phyloP scores from a whole-genome alignment of 306 rosid genomes.

The Prunus mume region DNA sequence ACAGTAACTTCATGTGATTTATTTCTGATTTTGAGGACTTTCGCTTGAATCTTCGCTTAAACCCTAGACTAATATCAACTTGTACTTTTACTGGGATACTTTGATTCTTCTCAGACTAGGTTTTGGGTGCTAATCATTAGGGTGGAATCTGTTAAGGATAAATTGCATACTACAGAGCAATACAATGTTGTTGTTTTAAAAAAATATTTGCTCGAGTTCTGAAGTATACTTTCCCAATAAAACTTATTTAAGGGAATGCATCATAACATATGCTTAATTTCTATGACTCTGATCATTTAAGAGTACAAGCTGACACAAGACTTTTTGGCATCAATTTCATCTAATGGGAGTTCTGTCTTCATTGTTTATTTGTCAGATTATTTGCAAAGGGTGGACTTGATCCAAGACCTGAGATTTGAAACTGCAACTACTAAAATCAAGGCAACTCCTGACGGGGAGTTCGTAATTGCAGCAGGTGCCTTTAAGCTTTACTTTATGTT shows the following conservation, averaged over 20 bases:
- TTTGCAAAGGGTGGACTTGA: slow-evolving; percentile 56
- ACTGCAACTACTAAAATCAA: slow-evolving; percentile 84
- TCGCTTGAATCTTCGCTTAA: background rate
- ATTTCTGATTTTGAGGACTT: background rate
- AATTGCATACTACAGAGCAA: background rate
- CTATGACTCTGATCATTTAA: background rate
- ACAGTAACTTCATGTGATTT: background rate
- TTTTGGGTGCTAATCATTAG: background rate
- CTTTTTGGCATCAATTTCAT: background rate
- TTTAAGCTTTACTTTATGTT: background rate
- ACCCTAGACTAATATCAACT: background rate
- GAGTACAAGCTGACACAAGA: background rate
- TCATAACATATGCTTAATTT: background rate
- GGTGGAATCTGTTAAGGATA: background rate
- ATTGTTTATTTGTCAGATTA: slow-evolving; percentile 46
- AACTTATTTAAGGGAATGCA: background rate
- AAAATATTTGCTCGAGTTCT: background rate
- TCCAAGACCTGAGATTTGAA: slow-evolving; percentile 77
- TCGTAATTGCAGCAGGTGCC: slow-evolving; percentile 77
- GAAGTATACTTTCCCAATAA: background rate
- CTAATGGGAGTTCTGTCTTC: background rate
- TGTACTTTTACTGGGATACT: background rate
- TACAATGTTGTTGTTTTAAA: background rate
- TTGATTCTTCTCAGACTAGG: background rate
- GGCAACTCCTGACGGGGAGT: slow-evolving; percentile 85